Conservation (phyloP, 495 filamentous ascomycete genomes). For the Neurospora africana region DNA sequence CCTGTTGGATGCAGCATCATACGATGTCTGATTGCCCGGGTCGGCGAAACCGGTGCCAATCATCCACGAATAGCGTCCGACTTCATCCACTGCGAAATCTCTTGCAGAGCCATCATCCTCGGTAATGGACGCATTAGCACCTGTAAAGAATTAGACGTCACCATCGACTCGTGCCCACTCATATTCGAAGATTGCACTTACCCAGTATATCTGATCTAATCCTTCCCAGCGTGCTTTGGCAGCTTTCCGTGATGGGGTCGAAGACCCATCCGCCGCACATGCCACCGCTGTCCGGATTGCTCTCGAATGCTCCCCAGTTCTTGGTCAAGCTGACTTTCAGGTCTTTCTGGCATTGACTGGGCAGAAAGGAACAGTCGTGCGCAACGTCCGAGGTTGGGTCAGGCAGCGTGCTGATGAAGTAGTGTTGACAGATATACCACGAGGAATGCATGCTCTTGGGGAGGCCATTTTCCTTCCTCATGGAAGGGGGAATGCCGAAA, state of each 20-base stretch:
- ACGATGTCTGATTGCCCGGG: neutral
- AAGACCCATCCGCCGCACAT: neutral
- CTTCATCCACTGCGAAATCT: neutral
- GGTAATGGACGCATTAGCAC: neutral
- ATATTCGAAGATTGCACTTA: neutral
- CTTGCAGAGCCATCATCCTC: neutral
- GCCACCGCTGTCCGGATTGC: neutral
- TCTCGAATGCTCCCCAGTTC: neutral
- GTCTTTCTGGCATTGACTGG: neutral
- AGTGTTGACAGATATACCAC: neutral
- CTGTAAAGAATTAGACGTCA: neutral
- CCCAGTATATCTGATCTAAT: neutral
- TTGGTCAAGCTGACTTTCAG: neutral
- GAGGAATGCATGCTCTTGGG: neutral
- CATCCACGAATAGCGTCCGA: neutral
- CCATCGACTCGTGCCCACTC: accelerated
- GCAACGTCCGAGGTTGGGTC: neutral
- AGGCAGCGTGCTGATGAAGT: neutral
- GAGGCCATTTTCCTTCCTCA: neutral
- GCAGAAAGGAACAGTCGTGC: neutral
- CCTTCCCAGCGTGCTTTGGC: neutral
- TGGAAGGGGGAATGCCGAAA: neutral
- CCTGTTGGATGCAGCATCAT: neutral
- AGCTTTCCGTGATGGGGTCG: neutral
- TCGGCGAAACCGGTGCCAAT: neutral